A percentile compares a stretch with the other conserved stretches of the same genome.
Evolutionary conservation across 345 rosid species (phyloP).

Genomic region (Bruguiera sexangula): DNA sequence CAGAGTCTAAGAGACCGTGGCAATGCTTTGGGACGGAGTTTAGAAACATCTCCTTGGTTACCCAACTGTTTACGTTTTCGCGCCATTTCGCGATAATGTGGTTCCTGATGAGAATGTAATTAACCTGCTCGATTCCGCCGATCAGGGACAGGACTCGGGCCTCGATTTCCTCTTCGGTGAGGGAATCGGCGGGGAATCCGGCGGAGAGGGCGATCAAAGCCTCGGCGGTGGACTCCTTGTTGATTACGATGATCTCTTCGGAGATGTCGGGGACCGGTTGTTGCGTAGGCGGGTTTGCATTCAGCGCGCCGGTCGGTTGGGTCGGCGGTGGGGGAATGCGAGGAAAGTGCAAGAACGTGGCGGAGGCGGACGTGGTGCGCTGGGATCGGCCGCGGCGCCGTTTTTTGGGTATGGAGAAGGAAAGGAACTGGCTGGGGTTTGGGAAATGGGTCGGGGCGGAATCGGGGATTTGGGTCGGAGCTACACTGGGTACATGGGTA

Average conservation of each 20-base stretch:
- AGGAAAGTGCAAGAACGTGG: conserved; percentile 41
- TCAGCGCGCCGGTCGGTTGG: conserved; percentile 9
- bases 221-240: conserved; percentile 83
- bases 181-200: conserved; percentile 91
- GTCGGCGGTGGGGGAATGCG: conserved; percentile 19
- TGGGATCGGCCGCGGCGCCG: conserved; percentile 87
- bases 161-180: conserved; percentile 87
- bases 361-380: conserved; percentile 29
- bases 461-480: conserved; percentile 19
- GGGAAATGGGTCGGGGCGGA: background rate
- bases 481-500: conserved; percentile 16
- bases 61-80: conserved; percentile 68
- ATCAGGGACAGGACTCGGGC: conserved; percentile 69
- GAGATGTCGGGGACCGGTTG: conserved; percentile 38
- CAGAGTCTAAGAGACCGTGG: conserved; percentile 60
- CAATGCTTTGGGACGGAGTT: conserved; percentile 72
- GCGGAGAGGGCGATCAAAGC: conserved; percentile 84
- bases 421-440: conserved; percentile 40
- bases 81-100: conserved; percentile 88
- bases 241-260: conserved; percentile 90
- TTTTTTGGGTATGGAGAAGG: conserved; percentile 73
- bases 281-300: conserved; percentile 19
- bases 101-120: conserved; percentile 84
- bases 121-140: conserved; percentile 95
- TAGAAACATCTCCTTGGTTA: conserved; percentile 64